A percentile compares a stretch with the other conserved stretches of the same genome.
phyloP scores from a whole-genome alignment of 164 flowering plant genomes.

The Santalum album region DNA sequence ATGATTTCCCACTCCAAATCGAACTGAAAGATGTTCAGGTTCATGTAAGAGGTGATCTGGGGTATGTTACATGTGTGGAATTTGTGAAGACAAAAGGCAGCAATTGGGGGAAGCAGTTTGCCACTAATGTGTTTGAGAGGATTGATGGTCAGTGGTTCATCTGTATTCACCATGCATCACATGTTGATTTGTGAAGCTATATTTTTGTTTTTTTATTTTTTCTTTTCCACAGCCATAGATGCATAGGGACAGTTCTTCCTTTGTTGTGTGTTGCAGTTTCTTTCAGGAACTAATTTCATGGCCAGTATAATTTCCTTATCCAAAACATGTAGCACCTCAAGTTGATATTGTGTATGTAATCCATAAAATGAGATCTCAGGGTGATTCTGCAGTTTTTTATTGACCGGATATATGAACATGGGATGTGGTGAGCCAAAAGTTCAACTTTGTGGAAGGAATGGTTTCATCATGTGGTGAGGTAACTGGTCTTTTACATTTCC shows the following conservation, averaged over 20 bases:
- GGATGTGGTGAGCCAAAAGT: too few species aligned
- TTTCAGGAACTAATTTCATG: neutral
- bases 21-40: constrained; percentile 61
- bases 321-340: too few species aligned
- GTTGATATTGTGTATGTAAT: too few species aligned
- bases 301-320: neutral
- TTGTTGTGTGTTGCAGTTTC: neutral
- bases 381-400: too few species aligned
- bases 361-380: too few species aligned
- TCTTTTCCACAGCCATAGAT: too few species aligned
- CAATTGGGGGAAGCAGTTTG: constrained; percentile 92
- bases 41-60: constrained; percentile 73
- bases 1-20: constrained; percentile 74
- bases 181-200: constrained; percentile 33
- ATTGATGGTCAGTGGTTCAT: constrained; percentile 76
- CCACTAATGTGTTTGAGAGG: constrained; percentile 82
- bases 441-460: too few species aligned
- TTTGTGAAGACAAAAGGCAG: constrained; percentile 82
- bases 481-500: too few species aligned
- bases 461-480: too few species aligned
- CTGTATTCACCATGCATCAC: constrained; percentile 83
- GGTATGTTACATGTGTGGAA: constrained; percentile 75
- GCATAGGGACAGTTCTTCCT: neutral
- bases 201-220: too few species aligned
- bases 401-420: too few species aligned